These are phyloP conservation scores for Epithemia pelagica DNA, from an alignment of 108 stramenopile species.

Conservation along the genomic window DNA sequence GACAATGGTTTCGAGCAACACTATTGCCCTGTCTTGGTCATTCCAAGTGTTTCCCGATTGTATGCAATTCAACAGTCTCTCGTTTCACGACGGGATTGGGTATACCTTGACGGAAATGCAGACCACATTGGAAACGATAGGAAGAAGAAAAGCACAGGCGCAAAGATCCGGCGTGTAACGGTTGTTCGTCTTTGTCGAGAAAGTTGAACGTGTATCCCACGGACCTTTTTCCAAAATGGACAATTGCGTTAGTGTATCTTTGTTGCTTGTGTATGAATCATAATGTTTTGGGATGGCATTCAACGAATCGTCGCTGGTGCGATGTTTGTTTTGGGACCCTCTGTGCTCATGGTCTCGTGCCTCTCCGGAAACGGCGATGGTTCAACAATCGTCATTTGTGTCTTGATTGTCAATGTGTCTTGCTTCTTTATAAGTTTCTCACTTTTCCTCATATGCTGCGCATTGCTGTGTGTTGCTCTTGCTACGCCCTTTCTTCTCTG, in stretches of 20 bases:
- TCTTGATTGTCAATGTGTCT: background rate
- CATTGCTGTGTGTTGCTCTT: background rate
- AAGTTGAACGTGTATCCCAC: background rate
- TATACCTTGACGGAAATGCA: slow-evolving; percentile 53
- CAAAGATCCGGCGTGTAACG: no score
- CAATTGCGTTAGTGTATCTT: no score
- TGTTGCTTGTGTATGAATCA: no score
- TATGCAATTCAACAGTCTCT: slow-evolving; percentile 26
- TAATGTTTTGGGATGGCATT: background rate
- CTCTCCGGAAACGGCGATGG: slow-evolving; percentile 1
- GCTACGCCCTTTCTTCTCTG: background rate
- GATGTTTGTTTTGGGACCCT: slow-evolving; percentile 29
- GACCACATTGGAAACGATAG: slow-evolving; percentile 15
- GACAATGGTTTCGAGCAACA: no score
- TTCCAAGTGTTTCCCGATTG: slow-evolving; percentile 72
- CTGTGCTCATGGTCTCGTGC: slow-evolving; percentile 62
- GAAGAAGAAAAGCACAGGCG: slow-evolving; percentile 10
- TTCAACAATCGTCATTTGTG: background rate
- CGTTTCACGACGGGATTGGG: slow-evolving; percentile 23
- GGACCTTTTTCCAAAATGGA: background rate
- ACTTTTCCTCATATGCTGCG: background rate
- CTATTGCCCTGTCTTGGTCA: slow-evolving; percentile 61
- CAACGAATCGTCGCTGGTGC: background rate
- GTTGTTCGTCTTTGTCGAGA: background rate
- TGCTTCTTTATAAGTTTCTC: background rate